Base-by-base conservation (phyloP, 768 basidiomycete species). In the Asterophora lycoperdoides region DNA sequence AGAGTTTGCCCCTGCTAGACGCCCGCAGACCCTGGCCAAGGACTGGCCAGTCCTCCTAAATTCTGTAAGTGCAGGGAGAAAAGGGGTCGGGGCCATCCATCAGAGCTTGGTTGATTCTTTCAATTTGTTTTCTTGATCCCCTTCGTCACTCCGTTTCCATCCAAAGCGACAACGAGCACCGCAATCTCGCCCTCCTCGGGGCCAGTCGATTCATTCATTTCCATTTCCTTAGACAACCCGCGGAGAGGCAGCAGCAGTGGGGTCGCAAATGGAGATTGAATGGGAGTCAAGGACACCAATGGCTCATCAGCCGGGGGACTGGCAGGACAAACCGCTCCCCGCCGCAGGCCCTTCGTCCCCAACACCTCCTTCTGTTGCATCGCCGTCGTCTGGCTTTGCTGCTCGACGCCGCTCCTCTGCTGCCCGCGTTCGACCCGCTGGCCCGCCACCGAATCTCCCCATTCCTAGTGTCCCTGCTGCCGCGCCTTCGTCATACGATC, bases 321-420 rank as follows among this genome's bases (percentile, higher is more conserved):
- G 68, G 68, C 66, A 67, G 39, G 67, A 68, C 35, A 61, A 60
- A 38, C 56, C 64, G 14, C 64, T 59, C 42, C 58, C 64, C 18
- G 53, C 63, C 32, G 57, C 61, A 29, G 56, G 64, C 8, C 63
- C 70, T 46, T 63, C 70, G 41, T 61, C 73, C 19, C 53, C 66
- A 30, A 63, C 73, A 44, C 57, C 64, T 26, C 59, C 64, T 40
- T 57, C 63, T 23, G 50, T 63, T 47, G 48, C 58, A n/a, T 43
- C 60, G n/a, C 50, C 59, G 8, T 54, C 62, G 17, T 60, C 69
- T 3, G 53, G 65, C 15, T 56, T 74, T 47, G 64, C 70, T 44
- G 75, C 77, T 52, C 80, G 85, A 47, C 81, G 87, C 44, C 85
- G 87, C 56, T 88, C 85, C 19, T 80, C 82, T 46, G 82, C 78